Conservation (phyloP, 2,329 filamentous ascomycete species). For the Exophiala mesophila region DNA sequence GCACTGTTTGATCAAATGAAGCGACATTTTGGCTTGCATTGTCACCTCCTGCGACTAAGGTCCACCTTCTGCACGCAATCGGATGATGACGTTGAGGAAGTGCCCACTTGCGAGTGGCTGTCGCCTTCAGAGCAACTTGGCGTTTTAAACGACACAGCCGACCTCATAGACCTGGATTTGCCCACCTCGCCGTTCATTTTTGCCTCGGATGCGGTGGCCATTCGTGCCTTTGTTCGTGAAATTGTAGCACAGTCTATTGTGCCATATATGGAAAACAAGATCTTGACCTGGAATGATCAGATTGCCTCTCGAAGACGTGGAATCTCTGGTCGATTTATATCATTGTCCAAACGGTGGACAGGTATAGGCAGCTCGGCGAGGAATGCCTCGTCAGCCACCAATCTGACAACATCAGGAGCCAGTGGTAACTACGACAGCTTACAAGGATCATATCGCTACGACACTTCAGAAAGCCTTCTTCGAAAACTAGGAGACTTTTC, state of each 20-base stretch:
- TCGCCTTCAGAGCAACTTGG: slow-evolving; percentile 79
- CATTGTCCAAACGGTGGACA: slow-evolving; percentile 82
- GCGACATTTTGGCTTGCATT: slow-evolving; percentile 92
- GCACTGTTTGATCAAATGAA: slow-evolving; percentile 98
- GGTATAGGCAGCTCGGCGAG: slow-evolving; percentile 68
- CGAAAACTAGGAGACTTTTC: slow-evolving; percentile 90
- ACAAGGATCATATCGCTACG: slow-evolving; percentile 76
- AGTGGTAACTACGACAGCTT: slow-evolving; percentile 68
- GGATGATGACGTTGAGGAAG: slow-evolving; percentile 79
- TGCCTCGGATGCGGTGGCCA: slow-evolving; percentile 83
- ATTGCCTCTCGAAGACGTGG: slow-evolving; percentile 86
- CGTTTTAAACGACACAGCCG: slow-evolving; percentile 59
- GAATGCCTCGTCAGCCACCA: slow-evolving; percentile 51
- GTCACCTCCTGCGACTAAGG: slow-evolving; percentile 80
- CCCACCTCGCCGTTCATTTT: slow-evolving; percentile 76
- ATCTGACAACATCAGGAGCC: slow-evolving; percentile 40
- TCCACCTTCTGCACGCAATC: slow-evolving; percentile 81
- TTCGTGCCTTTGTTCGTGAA: slow-evolving; percentile 85
- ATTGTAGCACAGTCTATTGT: slow-evolving; percentile 93
- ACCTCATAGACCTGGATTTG: slow-evolving; percentile 54
- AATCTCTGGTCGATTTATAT: slow-evolving; percentile 89
- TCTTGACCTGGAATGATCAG: slow-evolving; percentile 94
- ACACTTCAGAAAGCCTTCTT: slow-evolving; percentile 83
- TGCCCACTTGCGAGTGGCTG: slow-evolving; percentile 82
- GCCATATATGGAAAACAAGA: slow-evolving; percentile 90